phyloP scores from a whole-genome alignment of 305 asterid genomes.

The Fraxinus sp. region DNA sequence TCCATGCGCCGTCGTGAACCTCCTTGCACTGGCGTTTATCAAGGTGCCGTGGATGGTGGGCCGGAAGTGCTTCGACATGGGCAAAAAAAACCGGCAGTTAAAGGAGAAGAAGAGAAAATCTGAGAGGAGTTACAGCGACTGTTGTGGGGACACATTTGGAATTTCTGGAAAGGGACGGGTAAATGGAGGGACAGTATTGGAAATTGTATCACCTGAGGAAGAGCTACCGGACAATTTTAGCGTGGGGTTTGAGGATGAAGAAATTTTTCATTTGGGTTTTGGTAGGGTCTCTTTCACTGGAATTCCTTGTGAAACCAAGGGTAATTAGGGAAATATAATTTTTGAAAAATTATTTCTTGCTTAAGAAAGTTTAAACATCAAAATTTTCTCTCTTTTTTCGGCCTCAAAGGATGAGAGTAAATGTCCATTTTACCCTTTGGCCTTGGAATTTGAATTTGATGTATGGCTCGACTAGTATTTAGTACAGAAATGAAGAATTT shows the following conservation, averaged over 20 bases:
- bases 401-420: not conserved
- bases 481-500: conserved; percentile 11
- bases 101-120: conserved; percentile 33
- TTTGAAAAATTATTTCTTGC: conserved; percentile 14
- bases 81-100: conserved; percentile 36
- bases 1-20: conserved; percentile 76
- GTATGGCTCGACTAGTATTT: not conserved
- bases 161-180: conserved; percentile 36
- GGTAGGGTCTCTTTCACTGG: conserved; percentile 90
- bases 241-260: conserved; percentile 55
- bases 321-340: conserved; percentile 30
- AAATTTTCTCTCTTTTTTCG: not conserved
- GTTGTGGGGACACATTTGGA: conserved; percentile 31
- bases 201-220: conserved; percentile 32
- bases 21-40: conserved; percentile 56
- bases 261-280: conserved; percentile 71
- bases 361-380: not conserved
- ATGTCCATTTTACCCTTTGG: conserved; percentile 30
- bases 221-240: conserved; percentile 42
- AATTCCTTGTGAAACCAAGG: conserved; percentile 38
- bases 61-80: conserved; percentile 42
- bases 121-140: conserved; percentile 13
- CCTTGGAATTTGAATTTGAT: conserved; percentile 6
- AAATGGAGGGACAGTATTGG: conserved; percentile 31
- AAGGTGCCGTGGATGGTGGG: conserved; percentile 81